Conservation (phyloP, 176 grass and related monocot genomes). For the Themeda triandra region DNA sequence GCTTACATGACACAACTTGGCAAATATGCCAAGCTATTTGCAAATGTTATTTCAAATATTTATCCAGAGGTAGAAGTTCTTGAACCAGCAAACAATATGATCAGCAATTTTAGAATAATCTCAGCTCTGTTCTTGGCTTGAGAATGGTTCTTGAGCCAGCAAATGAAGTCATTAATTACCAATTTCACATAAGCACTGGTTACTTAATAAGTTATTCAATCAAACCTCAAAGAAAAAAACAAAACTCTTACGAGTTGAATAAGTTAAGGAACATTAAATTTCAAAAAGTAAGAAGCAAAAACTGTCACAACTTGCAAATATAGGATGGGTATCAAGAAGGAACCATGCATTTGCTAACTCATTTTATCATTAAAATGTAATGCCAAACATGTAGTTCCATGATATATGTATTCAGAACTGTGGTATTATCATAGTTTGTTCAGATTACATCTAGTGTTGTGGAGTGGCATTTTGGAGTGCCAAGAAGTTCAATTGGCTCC, state of each 20-base stretch:
- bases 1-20: not conserved
- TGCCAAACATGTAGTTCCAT: not conserved
- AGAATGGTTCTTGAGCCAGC: not conserved
- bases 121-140: too few relatives aligned
- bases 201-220: not conserved
- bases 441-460: not conserved
- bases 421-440: not conserved
- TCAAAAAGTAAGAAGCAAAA: not conserved
- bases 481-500: not conserved
- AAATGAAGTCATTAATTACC: not conserved
- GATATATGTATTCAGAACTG: not conserved
- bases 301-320: not conserved
- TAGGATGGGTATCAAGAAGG: not conserved
- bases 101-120: too few relatives aligned
- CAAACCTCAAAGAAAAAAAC: slow-evolving; percentile 1
- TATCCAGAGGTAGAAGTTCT: not conserved
- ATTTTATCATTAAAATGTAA: not conserved
- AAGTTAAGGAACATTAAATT: not conserved
- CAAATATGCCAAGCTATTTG: not conserved
- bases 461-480: not conserved
- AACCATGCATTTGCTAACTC: not conserved
- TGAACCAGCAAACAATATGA: not conserved
- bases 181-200: not conserved
- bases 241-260: not conserved
- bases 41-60: not conserved